Evolutionary conservation across 257 asterid genomes (phyloP), one percentile per base, ranked within the genome.

Genomic region (Solanum phureja): DNA sequence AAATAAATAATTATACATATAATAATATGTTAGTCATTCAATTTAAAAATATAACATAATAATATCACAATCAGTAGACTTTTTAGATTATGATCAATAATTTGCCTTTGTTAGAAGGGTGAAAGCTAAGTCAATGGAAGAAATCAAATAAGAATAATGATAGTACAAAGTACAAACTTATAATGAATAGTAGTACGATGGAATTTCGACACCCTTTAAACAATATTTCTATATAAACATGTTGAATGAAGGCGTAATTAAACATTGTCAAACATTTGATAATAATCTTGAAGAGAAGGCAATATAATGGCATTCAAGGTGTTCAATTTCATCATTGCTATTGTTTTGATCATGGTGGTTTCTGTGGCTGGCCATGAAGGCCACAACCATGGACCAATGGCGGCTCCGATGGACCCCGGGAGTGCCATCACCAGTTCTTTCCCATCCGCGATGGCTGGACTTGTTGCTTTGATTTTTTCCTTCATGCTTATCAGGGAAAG

Each of bases 281-380:
- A 56, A 46, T 52, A 60, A 72, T 72, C 13, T 72, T 71, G 44
- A 73, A 73, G 29, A 73, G 29, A 73, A 74, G 27, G 46, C 46
- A 37, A 40, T 76, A 76, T 38, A 86, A 84, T 56, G 88, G 64
- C 85, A 21, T 42, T 5, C 33, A 4, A 13, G 82, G 18, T 75
- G 76, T 86, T 38, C 33, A 76, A 76, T 11, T 79, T 64, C 24
- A 35, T 84, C 16, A 23, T 84, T 62, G 87, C 18, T 35, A 35
- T 72, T 37, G 52, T 84, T 84, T 62, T 64, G 62, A 84, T 64
- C 35, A n/a, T 62, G 87, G 10, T 37, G 87, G 60, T 16, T 68
- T 4, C 38, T 37, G 87, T 62, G 52, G 87, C 58, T 23, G 87
- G 62, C 62, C 87, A 84, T 84, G 75, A 84, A 21, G 87, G 87